Percentiles rank a stretch among this genome's conserved stretches.
Evolutionary conservation across 192 early-diverging fungal genomes (phyloP).

Genomic region (Jimgerdemannia lactiflua): DNA sequence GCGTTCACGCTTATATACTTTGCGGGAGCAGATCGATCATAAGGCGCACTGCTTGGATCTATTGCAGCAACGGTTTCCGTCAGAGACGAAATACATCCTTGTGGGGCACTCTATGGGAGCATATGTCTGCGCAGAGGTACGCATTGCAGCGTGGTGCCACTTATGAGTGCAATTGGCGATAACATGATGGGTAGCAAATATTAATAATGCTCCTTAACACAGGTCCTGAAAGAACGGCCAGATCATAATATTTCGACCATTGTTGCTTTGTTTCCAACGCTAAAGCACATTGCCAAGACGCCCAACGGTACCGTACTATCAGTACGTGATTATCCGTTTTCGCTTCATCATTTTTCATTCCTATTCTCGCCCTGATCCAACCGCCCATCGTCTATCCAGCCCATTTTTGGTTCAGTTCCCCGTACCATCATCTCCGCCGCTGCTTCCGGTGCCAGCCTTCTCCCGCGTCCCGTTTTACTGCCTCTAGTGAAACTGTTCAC

Average conservation of each 20-base stretch:
- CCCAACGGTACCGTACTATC: constrained; percentile 66
- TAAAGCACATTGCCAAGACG: constrained; percentile 73
- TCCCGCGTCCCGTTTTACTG: constrained; percentile 35
- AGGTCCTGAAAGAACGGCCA: constrained; percentile 53
- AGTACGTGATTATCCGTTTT: constrained; percentile 21
- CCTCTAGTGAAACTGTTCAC: constrained; percentile 32
- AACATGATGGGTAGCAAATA: constrained; percentile 7
- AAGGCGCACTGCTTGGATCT: constrained; percentile 64
- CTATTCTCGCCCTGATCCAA: not conserved
- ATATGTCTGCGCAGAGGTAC: constrained; percentile 45
- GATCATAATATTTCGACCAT: constrained; percentile 58
- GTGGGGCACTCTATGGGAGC: constrained; percentile 69
- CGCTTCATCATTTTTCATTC: too few relatives aligned
- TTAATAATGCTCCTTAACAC: not conserved
- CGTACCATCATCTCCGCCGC: constrained; percentile 12
- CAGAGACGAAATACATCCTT: constrained; percentile 46
- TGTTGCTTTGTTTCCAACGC: constrained; percentile 76
- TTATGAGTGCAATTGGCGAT: not conserved
- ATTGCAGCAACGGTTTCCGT: constrained; percentile 42
- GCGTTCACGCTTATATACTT: constrained; percentile 28
- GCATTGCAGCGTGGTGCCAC: constrained; percentile 2
- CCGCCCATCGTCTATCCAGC: constrained; percentile 13
- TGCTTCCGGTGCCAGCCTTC: constrained; percentile 23
- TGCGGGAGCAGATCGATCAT: constrained; percentile 65
- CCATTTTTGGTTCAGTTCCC: constrained; percentile 19